Percentiles rank a stretch among this genome's conserved stretches.
Evolutionary conservation across 192 early-diverging fungal genomes (phyloP).

Genomic region (Pecoramyces ruminantium): DNA sequence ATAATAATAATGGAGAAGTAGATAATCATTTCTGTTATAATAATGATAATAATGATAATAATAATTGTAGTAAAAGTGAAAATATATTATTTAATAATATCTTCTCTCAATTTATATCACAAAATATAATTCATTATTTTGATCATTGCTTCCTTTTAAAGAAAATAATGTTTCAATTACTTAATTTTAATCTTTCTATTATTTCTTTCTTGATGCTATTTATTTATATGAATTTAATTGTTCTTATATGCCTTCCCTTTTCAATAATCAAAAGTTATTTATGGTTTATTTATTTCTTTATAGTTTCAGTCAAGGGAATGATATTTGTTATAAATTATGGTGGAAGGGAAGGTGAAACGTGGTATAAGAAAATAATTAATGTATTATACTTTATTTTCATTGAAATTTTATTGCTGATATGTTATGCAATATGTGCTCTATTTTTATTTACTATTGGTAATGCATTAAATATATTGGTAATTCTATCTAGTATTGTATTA

Average conservation of each 20-base stretch:
- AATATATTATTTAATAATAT: neutral
- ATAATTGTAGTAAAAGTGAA: neutral
- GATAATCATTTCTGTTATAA: too few relatives aligned
- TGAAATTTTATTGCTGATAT: neutral
- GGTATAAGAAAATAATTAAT: neutral
- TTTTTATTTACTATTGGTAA: neutral
- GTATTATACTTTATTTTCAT: neutral
- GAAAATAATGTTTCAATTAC: neutral
- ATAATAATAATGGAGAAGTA: too few relatives aligned
- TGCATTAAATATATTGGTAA: neutral
- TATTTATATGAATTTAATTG: neutral
- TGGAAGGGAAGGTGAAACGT: neutral
- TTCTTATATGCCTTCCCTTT: neutral
- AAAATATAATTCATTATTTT: neutral
- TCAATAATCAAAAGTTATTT: neutral
- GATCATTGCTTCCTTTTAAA: neutral
- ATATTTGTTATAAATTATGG: neutral
- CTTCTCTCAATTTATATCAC: neutral
- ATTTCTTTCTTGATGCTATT: neutral
- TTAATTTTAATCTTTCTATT: neutral
- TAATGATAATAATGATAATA: too few relatives aligned
- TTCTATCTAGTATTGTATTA: neutral
- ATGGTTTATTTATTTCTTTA: neutral
- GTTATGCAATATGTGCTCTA: neutral
- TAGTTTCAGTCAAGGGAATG: neutral